Evolutionary conservation across 768 basidiomycete species (phyloP).

Genomic region (Lactarius indigo): DNA sequence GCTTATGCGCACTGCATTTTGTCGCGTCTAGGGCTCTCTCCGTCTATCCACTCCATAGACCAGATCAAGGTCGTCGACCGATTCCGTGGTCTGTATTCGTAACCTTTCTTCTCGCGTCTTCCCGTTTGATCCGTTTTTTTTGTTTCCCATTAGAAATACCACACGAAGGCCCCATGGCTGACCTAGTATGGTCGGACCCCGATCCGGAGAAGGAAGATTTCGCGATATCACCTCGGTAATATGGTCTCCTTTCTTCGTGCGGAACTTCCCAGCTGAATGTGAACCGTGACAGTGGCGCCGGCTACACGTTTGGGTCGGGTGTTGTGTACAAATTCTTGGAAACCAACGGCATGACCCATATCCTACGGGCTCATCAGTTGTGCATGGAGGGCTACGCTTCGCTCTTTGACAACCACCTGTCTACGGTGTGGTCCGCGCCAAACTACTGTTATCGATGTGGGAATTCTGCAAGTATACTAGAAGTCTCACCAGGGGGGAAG

Average conservation of each 20-base stretch:
- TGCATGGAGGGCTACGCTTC: constrained; percentile 99
- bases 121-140: constrained; percentile 2
- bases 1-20: neutral
- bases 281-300: constrained; percentile 72
- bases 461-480: constrained; percentile 93
- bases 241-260: constrained; percentile 16
- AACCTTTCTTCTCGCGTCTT: neutral
- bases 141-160: constrained; percentile 75
- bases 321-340: constrained; percentile 97
- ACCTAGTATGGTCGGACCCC: constrained; percentile 99
- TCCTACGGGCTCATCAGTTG: constrained; percentile 95
- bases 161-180: constrained; percentile 99
- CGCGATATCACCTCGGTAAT: constrained; percentile 94
- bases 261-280: constrained; percentile 16
- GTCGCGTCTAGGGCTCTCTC: constrained; percentile 69
- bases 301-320: constrained; percentile 97
- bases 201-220: constrained; percentile 99
- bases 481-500: constrained; percentile 83
- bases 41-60: constrained; percentile 98
- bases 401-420: constrained; percentile 92
- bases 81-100: constrained; percentile 71
- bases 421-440: constrained; percentile 98
- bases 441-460: constrained; percentile 99
- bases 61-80: constrained; percentile 99
- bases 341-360: constrained; percentile 94